Evolutionary conservation across 495 filamentous ascomycete genomes (phyloP).

Genomic region (Aspergillus sclerotioniger): DNA sequence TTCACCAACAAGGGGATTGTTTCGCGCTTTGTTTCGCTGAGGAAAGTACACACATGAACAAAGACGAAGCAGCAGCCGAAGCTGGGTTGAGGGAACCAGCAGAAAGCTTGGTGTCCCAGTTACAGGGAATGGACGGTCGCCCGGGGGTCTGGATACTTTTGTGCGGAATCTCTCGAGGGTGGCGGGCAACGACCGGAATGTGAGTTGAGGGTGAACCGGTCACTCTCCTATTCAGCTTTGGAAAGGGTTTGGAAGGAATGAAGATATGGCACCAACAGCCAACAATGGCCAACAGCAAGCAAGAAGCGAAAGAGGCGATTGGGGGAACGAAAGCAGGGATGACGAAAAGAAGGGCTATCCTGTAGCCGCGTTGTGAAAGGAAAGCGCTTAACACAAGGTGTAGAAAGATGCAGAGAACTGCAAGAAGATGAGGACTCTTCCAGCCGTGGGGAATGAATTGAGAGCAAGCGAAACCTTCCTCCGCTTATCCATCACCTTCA

Average conservation of each 20-base stretch:
- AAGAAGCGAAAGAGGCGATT: conserved; percentile 5
- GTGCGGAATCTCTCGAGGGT: conserved; percentile 10
- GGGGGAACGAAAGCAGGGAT: conserved; percentile 5
- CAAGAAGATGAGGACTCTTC: conserved; percentile 1
- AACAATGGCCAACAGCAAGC: conserved; percentile 15
- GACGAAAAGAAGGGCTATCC: background rate
- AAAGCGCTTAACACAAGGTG: background rate
- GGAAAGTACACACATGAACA: background rate
- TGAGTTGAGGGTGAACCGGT: conserved; percentile 29
- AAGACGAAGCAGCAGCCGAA: background rate
- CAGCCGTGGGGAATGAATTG: conserved; percentile 3
- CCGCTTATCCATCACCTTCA: background rate
- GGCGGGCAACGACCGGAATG: conserved; percentile 45
- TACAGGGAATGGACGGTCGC: conserved; percentile 1
- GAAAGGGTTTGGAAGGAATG: conserved; percentile 18
- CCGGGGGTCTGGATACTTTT: background rate
- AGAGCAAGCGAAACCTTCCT: conserved; percentile 6
- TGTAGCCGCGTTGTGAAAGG: background rate
- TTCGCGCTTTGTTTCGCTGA: conserved; percentile 4
- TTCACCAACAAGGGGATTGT: conserved; percentile 11
- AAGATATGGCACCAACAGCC: conserved; percentile 3
- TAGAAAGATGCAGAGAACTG: background rate
- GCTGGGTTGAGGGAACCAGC: background rate
- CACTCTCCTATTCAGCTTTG: conserved; percentile 24
- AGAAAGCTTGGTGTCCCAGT: background rate